Evolutionary conservation across 176 grass and related monocot genomes (phyloP), one percentile per base, ranked within the genome.

Genomic region (Phragmites australis): DNA sequence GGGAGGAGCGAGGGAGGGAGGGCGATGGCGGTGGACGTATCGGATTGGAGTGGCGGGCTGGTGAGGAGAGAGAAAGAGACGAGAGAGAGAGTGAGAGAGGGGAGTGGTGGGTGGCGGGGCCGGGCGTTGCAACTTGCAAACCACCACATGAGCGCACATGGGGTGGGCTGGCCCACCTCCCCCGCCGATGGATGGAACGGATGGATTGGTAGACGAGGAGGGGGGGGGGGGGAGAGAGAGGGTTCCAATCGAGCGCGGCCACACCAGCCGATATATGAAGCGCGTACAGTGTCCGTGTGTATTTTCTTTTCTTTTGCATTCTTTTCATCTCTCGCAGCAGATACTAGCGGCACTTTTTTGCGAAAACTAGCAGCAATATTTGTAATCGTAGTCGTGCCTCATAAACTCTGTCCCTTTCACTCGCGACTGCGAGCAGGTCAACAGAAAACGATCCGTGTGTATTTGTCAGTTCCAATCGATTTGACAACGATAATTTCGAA

Each of bases 61-160:
- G 70, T 16, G 7, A 44, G 30, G 43, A 79, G 51, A 45, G 53
- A 65, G 79, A 72, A 47, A 70, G 44, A 32, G 65, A 59, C 18
- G 23, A 65, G 52, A 78, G 49, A 61, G 65, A 59, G 76, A 75
- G 44, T 46, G 82, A 55, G 42, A 53, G 4, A 8, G 52, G 12
- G 53, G 25, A 68, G 85, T 71, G 80, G 90, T 88, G 84, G 76
- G 81, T 77, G 86, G 79, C 84, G 90, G 90, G 87, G 0, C 75
- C 90, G 67, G 46, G 30, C 21, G 79, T 69, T 68, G 83, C 83
- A 80, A 92, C 75, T 69, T 68, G 83, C 83, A 80, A 92, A 89
- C 90, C 83, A 89, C 87, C 90, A 87, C 90, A 89, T 92, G 90
- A 84, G 67, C 80, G 90, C 90, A 92, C 90, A 92, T 92, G 90